Conservation (phyloP, 345 rosid genomes). For the Eucalyptus grandis region DNA sequence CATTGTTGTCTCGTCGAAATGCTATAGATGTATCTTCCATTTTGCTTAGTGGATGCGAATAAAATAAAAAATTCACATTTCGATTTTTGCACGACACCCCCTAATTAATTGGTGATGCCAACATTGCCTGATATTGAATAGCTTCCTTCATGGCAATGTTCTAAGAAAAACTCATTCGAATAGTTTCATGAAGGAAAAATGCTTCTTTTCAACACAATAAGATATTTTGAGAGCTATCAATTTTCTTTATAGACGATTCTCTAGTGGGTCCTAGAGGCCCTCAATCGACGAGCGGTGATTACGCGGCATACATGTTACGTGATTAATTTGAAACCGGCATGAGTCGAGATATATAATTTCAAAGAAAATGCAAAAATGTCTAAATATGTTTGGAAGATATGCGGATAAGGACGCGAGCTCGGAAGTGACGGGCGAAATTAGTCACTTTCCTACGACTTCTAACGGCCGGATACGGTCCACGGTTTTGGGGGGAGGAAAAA, state of each 20-base stretch:
- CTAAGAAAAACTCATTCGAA: too few species aligned
- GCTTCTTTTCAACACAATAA: too few species aligned
- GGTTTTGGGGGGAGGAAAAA: background rate
- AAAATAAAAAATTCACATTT: background rate
- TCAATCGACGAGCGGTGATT: background rate
- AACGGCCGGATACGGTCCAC: background rate
- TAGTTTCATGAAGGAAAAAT: too few species aligned
- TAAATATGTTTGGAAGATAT: background rate
- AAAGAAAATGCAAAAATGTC: background rate
- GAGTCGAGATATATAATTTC: background rate
- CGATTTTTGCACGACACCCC: background rate
- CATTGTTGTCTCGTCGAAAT: accelerated
- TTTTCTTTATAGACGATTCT: too few species aligned
- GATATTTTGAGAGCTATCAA: too few species aligned
- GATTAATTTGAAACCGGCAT: background rate
- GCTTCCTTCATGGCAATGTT: too few species aligned
- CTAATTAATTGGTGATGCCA: background rate
- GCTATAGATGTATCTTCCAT: background rate
- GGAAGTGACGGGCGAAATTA: background rate
- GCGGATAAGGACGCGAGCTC: background rate
- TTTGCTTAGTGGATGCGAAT: background rate
- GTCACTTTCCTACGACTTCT: background rate
- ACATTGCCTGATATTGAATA: background rate
- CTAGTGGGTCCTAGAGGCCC: background rate
- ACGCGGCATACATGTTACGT: accelerated